Evolutionary conservation across 352 stramenopile species (phyloP).

Genomic region (Pythium aquatile): DNA sequence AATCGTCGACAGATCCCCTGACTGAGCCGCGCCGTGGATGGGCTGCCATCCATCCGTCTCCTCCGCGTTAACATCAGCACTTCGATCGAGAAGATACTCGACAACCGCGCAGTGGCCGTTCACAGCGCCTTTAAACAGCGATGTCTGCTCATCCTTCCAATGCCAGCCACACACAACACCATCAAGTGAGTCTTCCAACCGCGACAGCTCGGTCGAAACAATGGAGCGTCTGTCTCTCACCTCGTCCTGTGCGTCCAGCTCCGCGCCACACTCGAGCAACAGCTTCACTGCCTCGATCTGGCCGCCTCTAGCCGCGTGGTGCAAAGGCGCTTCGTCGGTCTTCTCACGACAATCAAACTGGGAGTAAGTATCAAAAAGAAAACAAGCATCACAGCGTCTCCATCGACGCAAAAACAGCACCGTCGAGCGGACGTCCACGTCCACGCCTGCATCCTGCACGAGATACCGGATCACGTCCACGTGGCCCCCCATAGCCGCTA

Average conservation of each 20-base stretch:
- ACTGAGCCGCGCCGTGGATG: neutral
- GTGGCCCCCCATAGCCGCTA: too few species aligned
- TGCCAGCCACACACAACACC: too few species aligned
- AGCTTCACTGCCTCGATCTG: neutral
- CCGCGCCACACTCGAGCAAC: neutral
- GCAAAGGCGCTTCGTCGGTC: neutral
- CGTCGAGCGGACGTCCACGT: too few species aligned
- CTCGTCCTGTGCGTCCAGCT: neutral
- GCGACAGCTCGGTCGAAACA: too few species aligned
- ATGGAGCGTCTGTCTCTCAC: too few species aligned
- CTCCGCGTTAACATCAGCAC: neutral
- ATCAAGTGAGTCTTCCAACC: too few species aligned
- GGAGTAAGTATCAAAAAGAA: too few species aligned
- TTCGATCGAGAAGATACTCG: neutral
- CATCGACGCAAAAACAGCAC: too few species aligned
- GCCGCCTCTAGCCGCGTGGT: neutral
- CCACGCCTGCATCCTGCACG: too few species aligned
- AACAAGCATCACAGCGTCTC: too few species aligned
- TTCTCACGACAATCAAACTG: too few species aligned
- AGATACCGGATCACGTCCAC: too few species aligned
- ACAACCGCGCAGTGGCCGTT: neutral
- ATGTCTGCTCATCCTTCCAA: neutral
- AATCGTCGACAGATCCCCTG: neutral
- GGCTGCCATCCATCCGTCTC: neutral
- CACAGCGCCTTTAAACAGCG: neutral